Evolutionary conservation across 768 basidiomycete species (phyloP).

Genomic region (Pulveroboletus sp.): DNA sequence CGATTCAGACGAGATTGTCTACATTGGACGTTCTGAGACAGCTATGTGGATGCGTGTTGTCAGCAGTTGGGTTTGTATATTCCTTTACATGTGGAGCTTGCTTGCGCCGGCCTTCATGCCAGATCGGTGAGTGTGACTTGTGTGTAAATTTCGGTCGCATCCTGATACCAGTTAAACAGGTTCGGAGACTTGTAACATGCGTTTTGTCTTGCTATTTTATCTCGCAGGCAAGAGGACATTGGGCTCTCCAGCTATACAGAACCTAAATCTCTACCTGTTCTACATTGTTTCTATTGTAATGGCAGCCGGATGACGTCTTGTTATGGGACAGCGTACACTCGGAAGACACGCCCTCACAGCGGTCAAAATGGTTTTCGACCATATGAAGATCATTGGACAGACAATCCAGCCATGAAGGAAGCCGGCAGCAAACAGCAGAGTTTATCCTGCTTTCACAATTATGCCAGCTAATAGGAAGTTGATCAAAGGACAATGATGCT

Average conservation of each 20-base stretch:
- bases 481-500: background rate
- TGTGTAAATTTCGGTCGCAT: background rate
- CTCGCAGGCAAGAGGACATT: background rate
- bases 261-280: background rate
- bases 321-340: too few relatives aligned
- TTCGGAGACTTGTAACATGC: slow-evolving; percentile 24
- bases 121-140: slow-evolving; percentile 59
- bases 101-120: slow-evolving; percentile 89
- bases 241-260: background rate
- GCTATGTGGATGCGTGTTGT: slow-evolving; percentile 99
- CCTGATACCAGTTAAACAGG: slow-evolving; percentile 11
- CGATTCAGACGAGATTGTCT: slow-evolving; percentile 69
- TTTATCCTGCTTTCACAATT: too few relatives aligned
- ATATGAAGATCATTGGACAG: too few relatives aligned
- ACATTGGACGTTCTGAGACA: slow-evolving; percentile 92
- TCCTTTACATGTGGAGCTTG: slow-evolving; percentile 84
- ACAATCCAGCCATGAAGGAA: too few relatives aligned
- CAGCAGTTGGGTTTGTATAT: slow-evolving; percentile 91
- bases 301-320: too few relatives aligned
- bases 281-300: too few relatives aligned
- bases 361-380: too few relatives aligned
- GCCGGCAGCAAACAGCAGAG: too few relatives aligned
- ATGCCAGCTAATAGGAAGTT: too few relatives aligned
- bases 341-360: too few relatives aligned
- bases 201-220: background rate